Evolutionary conservation across 148 eudicot genomes (phyloP), one percentile per base, ranked within the genome.

Genomic region (Camellia japonica): DNA sequence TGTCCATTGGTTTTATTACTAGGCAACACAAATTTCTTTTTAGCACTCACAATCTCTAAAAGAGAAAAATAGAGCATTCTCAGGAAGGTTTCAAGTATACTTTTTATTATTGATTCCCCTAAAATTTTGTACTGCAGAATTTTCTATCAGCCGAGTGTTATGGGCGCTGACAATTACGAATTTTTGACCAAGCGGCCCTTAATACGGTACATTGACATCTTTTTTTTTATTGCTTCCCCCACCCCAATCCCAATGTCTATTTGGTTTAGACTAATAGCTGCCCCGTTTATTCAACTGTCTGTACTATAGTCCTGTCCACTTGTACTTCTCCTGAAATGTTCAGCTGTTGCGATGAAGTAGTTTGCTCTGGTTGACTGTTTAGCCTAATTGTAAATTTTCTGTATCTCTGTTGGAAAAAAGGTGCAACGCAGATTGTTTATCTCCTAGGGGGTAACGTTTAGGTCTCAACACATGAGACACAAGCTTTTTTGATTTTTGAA

Each of bases 191-290:
- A 68, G 41, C 73, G 16, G 42, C 70, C 83, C 55, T 77, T 84
- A 15, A 68, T 83, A 62, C 75, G 89, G 91, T 86, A 86, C 76
- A 38, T 20, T 82, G 38, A 77, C 68, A 38, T 19, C 73, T 51
- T 52, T 71, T 7, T 42, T 41, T 14, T 38, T 69, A 41, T 42
- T 54, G 41, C 16, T 55, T 20, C 7, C 66, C 41, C 47, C 38
- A 30, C 38, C 38, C 38, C 38, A 30, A 30, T 30, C 38, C 38
- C 38, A 30, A 77, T 52, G 59, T 20, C 12, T 46, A 47, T 64
- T 51, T 30, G 44, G 59, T 52, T 18, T 30, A 30, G 43, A 44
- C 51, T 49, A 54, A 64, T 49, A 62, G 30, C 71, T 2, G 55
- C 4, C 41, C 0, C 8, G 1, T 49, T 49, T 38, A 20, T 30